These are phyloP conservation scores for Hagleromyces aurorensis DNA, from an alignment of 805 yeast species.

Conservation along the genomic window DNA sequence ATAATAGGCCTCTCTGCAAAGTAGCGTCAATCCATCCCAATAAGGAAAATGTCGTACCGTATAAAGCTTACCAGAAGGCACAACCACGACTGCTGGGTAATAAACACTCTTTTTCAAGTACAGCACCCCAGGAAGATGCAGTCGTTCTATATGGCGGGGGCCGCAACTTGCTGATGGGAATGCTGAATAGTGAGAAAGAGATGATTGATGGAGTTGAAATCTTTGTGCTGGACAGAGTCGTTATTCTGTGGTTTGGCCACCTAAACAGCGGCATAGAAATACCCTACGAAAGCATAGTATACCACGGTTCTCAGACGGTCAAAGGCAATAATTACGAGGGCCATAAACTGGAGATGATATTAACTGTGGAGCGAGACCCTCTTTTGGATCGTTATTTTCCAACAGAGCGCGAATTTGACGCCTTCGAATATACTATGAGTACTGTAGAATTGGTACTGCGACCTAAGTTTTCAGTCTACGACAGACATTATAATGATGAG, in stretches of 20 bases:
- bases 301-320: conserved; percentile 24
- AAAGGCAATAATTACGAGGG: conserved; percentile 17
- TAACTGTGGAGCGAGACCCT: conserved; percentile 25
- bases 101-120: conserved; percentile 9
- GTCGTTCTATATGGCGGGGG: conserved; percentile 37
- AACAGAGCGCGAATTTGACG: conserved; percentile 1
- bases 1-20: conserved; percentile 15
- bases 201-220: conserved; percentile 26
- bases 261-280: conserved; percentile 33
- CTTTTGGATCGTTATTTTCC: conserved; percentile 21
- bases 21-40: conserved; percentile 29
- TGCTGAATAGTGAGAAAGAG: conserved; percentile 10
- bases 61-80: conserved; percentile 22
- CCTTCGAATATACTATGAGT: conserved; percentile 9
- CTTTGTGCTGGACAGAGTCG: conserved; percentile 32
- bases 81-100: conserved; percentile 22
- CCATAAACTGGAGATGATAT: conserved; percentile 20
- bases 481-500: conserved; percentile 30
- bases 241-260: conserved; percentile 35
- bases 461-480: conserved; percentile 32
- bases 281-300: conserved; percentile 28
- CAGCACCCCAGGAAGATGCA: conserved; percentile 18
- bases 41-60: conserved; percentile 32
- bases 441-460: conserved; percentile 30
- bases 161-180: conserved; percentile 27